phyloP scores from a whole-genome alignment of 2,329 filamentous ascomycete species.

The Trichophyton rubrum region DNA sequence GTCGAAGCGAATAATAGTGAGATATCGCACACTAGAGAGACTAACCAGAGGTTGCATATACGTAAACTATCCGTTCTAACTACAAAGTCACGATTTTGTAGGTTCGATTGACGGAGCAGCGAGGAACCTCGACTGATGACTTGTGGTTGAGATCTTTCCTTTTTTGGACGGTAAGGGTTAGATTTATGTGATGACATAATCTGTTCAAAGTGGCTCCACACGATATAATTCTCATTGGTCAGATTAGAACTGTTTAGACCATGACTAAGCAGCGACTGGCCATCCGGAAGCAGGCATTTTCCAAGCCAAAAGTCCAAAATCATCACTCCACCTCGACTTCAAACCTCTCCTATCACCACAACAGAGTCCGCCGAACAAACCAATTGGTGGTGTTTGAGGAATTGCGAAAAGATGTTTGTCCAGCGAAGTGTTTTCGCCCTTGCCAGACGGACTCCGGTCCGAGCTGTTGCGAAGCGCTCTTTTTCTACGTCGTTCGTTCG shows the following conservation, averaged over 20 bases:
- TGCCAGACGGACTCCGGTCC: slow-evolving; percentile 34
- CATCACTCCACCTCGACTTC: not conserved
- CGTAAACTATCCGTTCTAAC: not conserved
- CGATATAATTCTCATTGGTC: not conserved
- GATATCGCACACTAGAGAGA: no score
- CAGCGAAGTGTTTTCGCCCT: slow-evolving; percentile 36
- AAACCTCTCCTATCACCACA: not conserved
- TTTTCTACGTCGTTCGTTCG: slow-evolving; percentile 35
- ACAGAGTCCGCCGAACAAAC: not conserved
- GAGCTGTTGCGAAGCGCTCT: slow-evolving; percentile 32
- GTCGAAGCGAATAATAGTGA: no score
- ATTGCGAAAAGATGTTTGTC: slow-evolving; percentile 32
- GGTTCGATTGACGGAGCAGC: not conserved
- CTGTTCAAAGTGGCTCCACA: not conserved
- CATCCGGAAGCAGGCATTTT: slow-evolving; percentile 11
- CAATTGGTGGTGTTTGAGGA: slow-evolving; percentile 6
- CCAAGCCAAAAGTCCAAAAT: slow-evolving; percentile 5
- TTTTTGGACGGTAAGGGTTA: not conserved
- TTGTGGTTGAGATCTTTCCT: not conserved
- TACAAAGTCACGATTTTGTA: not conserved
- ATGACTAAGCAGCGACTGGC: slow-evolving; percentile 11
- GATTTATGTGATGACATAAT: not conserved
- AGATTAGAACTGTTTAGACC: not conserved
- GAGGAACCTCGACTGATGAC: not conserved
- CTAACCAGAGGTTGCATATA: no score